Percentiles rank a stretch among this genome's conserved stretches.
phyloP scores from a whole-genome alignment of 441 rosid species.

The Euphorbia schlechtendalii region DNA sequence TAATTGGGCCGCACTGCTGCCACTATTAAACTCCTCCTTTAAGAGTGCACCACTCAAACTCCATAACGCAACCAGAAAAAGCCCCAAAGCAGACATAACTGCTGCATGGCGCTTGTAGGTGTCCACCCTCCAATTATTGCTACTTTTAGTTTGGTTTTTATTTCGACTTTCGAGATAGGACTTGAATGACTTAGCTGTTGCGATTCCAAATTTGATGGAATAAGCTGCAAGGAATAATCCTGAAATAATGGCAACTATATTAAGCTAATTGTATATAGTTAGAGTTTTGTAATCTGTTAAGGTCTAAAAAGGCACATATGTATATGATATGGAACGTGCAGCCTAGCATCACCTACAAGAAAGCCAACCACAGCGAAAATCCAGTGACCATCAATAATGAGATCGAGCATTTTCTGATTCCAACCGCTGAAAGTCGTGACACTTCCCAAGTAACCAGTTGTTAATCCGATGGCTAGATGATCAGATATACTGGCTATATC shows the following conservation, averaged over 20 bases:
- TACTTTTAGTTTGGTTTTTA: constrained; percentile 17
- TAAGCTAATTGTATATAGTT: not conserved
- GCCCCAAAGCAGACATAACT: constrained; percentile 33
- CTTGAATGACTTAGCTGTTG: constrained; percentile 74
- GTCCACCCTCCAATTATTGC: constrained; percentile 36
- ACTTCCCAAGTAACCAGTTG: constrained; percentile 84
- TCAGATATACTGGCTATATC: constrained; percentile 57
- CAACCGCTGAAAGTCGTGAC: constrained; percentile 89
- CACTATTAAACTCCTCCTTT: constrained; percentile 41
- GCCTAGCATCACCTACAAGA: constrained; percentile 46
- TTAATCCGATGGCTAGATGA: constrained; percentile 64
- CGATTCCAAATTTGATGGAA: constrained; percentile 68
- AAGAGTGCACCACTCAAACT: constrained; percentile 41
- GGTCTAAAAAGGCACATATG: not conserved
- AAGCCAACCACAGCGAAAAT: constrained; percentile 54
- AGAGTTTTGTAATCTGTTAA: not conserved
- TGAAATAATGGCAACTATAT: constrained; percentile 25
- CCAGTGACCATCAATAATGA: constrained; percentile 65
- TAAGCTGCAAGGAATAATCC: constrained; percentile 71
- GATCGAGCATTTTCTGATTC: constrained; percentile 95
- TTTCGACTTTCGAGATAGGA: constrained; percentile 30
- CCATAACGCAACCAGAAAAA: constrained; percentile 41
- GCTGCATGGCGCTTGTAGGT: constrained; percentile 35
- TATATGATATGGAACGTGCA: not conserved
- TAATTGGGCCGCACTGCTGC: constrained; percentile 49